Percentiles rank a stretch among this genome's conserved stretches.
These are phyloP conservation scores for Rhododendron williamsianum DNA, from an alignment of 148 eudicot genomes.

Conservation along the genomic window DNA sequence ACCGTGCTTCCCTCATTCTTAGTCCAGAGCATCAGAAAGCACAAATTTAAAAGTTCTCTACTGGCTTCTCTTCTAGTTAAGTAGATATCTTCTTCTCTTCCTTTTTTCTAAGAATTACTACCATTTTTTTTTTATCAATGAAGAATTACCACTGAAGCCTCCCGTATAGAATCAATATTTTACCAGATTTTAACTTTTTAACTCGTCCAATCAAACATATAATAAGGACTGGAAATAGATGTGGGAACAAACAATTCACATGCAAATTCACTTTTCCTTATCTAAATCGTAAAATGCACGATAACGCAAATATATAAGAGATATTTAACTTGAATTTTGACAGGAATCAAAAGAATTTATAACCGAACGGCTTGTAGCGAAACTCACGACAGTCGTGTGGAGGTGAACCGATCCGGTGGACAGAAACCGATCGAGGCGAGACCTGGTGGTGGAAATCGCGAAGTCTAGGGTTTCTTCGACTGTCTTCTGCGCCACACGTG, in stretches of 20 bases:
- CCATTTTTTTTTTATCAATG: background rate
- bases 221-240: background rate
- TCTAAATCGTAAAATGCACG: background rate
- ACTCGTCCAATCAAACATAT: background rate
- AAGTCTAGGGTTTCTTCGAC: slow-evolving; percentile 32
- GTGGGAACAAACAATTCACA: background rate
- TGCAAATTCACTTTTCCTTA: background rate
- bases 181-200: background rate
- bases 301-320: background rate
- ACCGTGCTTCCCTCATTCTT: no score
- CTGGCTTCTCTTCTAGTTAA: background rate
- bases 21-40: no score
- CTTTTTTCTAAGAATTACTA: background rate
- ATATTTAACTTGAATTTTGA: background rate
- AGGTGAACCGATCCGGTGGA: slow-evolving; percentile 69
- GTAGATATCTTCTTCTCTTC: background rate
- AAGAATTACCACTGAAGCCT: background rate
- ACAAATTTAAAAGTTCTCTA: background rate
- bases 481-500: slow-evolving; percentile 37
- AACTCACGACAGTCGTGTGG: slow-evolving; percentile 46
- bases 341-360: background rate
- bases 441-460: slow-evolving; percentile 33
- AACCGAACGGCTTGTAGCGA: background rate
- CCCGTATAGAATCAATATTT: background rate
- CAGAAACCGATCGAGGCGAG: slow-evolving; percentile 58